phyloP scores from a whole-genome alignment of 768 basidiomycete genomes.

The Flagelloscypha sp. region DNA sequence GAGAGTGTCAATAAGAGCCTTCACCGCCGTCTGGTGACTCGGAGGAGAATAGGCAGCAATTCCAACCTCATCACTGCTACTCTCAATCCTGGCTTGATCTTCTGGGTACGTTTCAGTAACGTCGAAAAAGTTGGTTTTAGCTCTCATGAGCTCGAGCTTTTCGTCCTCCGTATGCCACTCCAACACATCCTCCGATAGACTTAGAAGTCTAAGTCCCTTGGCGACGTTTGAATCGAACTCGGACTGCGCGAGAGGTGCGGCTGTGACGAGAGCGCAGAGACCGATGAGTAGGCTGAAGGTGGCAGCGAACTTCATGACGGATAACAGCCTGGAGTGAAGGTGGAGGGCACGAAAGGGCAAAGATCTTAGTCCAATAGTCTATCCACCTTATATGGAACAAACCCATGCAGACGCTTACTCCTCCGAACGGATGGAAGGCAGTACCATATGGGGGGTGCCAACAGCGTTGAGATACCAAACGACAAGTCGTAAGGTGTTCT shows the following conservation, averaged over 20 bases:
- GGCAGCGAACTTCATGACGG: too few species aligned
- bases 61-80: constrained; percentile 9
- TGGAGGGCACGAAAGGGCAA: too few species aligned
- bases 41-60: constrained; percentile 25
- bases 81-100: constrained; percentile 21
- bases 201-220: constrained; percentile 27
- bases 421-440: too few species aligned
- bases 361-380: too few species aligned
- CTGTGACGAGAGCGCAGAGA: constrained; percentile 18
- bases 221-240: constrained; percentile 27
- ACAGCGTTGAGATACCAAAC: too few species aligned
- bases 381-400: too few species aligned
- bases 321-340: too few species aligned
- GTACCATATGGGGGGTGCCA: too few species aligned
- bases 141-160: constrained; percentile 26
- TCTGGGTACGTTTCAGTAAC: constrained; percentile 34
- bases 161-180: constrained; percentile 35
- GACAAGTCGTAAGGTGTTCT: too few species aligned
- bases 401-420: too few species aligned
- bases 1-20: too few species aligned
- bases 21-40: constrained; percentile 22
- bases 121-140: constrained; percentile 31
- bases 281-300: too few species aligned
- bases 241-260: constrained; percentile 22
- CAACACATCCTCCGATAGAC: constrained; percentile 25